These are phyloP conservation scores for Magnolia kwangsiensis DNA, from an alignment of 164 flowering plant genomes.

Conservation along the genomic window DNA sequence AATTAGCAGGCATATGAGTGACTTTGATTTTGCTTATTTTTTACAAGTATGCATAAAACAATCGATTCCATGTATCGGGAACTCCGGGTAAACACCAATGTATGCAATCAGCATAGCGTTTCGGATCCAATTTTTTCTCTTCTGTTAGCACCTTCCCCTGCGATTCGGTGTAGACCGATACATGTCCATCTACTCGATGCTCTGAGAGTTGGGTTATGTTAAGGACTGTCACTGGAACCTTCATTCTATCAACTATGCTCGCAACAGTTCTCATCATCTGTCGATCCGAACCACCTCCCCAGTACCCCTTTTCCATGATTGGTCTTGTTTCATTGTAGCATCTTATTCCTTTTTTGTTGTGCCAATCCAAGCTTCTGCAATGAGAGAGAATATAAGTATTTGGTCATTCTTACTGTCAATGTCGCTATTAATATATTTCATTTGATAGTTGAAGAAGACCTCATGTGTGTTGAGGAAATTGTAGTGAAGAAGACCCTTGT, in stretches of 20 bases:
- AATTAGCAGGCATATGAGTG: neutral
- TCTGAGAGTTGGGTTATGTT: slow-evolving; percentile 86
- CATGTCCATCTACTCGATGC: slow-evolving; percentile 75
- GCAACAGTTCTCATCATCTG: slow-evolving; percentile 60
- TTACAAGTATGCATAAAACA: slow-evolving; percentile 17
- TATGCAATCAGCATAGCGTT: slow-evolving; percentile 79
- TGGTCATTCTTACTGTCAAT: neutral
- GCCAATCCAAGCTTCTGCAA: slow-evolving; percentile 82
- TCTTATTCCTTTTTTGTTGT: slow-evolving; percentile 50
- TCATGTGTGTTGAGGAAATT: slow-evolving; percentile 63
- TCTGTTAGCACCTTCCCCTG: slow-evolving; percentile 70
- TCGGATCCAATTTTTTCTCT: slow-evolving; percentile 68
- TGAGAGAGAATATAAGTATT: neutral
- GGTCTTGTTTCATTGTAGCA: slow-evolving; percentile 95
- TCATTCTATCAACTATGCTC: slow-evolving; percentile 50
- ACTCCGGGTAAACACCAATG: slow-evolving; percentile 96
- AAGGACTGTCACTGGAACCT: slow-evolving; percentile 63
- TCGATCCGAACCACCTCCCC: slow-evolving; percentile 72
- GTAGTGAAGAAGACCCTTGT: slow-evolving; percentile 81
- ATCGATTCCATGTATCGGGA: slow-evolving; percentile 86
- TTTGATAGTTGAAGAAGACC: neutral
- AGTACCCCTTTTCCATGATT: slow-evolving; percentile 44
- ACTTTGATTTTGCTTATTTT: neutral
- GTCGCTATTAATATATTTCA: neutral
- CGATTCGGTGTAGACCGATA: slow-evolving; percentile 67